Percentiles rank a stretch among this genome's conserved stretches.
Evolutionary conservation across 805 yeast species (phyloP).

Genomic region (Zygosaccharomyces lentus): DNA sequence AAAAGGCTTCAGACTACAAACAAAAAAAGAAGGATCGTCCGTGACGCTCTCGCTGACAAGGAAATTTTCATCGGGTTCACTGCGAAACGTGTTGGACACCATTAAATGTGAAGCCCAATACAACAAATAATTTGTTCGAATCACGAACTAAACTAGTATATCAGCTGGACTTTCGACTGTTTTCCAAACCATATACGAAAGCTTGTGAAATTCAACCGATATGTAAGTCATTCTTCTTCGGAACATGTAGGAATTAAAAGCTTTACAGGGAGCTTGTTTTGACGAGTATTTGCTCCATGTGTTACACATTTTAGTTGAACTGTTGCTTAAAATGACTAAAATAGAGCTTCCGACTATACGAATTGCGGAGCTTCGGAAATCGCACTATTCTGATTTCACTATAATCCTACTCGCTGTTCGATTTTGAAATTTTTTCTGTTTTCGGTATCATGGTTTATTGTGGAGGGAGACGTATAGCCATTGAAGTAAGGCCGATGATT

Average conservation of each 20-base stretch:
- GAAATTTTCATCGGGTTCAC: conserved; percentile 45
- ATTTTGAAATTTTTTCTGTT: conserved; percentile 71
- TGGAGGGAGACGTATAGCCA: conserved; percentile 48
- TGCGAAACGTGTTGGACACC: conserved; percentile 64
- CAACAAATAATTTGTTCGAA: conserved; percentile 35
- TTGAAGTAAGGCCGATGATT: conserved; percentile 45
- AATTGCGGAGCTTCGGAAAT: conserved; percentile 50
- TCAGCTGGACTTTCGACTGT: conserved; percentile 21
- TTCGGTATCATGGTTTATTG: conserved; percentile 52
- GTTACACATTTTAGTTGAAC: conserved; percentile 20
- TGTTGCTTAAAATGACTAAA: conserved; percentile 24
- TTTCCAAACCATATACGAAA: conserved; percentile 48
- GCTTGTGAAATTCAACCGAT: conserved; percentile 57
- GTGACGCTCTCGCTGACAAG: conserved; percentile 27
- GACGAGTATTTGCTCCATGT: conserved; percentile 24
- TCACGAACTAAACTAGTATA: conserved; percentile 22
- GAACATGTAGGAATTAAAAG: conserved; percentile 37
- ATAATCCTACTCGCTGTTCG: conserved; percentile 66
- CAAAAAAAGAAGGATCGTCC: conserved; percentile 15
- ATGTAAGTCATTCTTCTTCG: conserved; percentile 46
- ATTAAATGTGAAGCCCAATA: conserved; percentile 47
- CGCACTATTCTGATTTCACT: conserved; percentile 58
- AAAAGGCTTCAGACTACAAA: conserved; percentile 26
- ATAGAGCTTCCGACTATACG: conserved; percentile 31
- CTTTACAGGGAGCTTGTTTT: conserved; percentile 25